Evolutionary conservation across 2,329 filamentous ascomycete genomes (phyloP).

Genomic region (Neopestalotiopsis sp.): DNA sequence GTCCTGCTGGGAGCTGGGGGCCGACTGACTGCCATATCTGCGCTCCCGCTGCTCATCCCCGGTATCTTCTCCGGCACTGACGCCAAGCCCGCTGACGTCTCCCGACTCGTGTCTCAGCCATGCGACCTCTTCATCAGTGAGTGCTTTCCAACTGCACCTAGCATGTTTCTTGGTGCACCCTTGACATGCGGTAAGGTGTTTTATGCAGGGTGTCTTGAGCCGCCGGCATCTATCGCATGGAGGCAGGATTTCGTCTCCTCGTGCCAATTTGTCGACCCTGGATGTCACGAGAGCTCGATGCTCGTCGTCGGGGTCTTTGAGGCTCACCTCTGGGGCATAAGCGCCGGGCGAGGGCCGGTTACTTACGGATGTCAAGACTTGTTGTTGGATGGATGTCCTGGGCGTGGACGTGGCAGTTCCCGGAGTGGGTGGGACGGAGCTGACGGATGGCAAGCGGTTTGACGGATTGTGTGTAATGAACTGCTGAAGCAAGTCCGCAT

Average conservation of each 20-base stretch:
- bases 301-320: conserved; percentile 37
- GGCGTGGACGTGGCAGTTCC: conserved; percentile 34
- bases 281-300: conserved; percentile 67
- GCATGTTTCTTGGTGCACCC: conserved; percentile 91
- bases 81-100: conserved; percentile 30
- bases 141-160: conserved; percentile 83
- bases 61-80: conserved; percentile 27
- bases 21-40: conserved; percentile 24
- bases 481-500: conserved; percentile 61
- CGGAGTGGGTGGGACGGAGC: conserved; percentile 37
- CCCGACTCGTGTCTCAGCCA: conserved; percentile 33
- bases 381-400: conserved; percentile 33
- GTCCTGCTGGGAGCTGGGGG: conserved; percentile 27
- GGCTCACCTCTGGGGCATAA: conserved; percentile 32
- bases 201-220: conserved; percentile 80
- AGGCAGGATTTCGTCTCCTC: conserved; percentile 77
- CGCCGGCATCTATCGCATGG: conserved; percentile 85
- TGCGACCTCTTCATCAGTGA: conserved; percentile 71
- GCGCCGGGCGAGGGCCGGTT: conserved; percentile 33
- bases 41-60: conserved; percentile 32
- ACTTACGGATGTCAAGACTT: conserved; percentile 26
- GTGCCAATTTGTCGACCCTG: conserved; percentile 75
- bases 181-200: conserved; percentile 84
- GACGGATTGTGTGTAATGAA: conserved; percentile 42
- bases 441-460: conserved; percentile 32